Evolutionary conservation across 768 basidiomycete species (phyloP), one percentile per base, ranked within the genome.

Genomic region (Mycena indigotica): DNA sequence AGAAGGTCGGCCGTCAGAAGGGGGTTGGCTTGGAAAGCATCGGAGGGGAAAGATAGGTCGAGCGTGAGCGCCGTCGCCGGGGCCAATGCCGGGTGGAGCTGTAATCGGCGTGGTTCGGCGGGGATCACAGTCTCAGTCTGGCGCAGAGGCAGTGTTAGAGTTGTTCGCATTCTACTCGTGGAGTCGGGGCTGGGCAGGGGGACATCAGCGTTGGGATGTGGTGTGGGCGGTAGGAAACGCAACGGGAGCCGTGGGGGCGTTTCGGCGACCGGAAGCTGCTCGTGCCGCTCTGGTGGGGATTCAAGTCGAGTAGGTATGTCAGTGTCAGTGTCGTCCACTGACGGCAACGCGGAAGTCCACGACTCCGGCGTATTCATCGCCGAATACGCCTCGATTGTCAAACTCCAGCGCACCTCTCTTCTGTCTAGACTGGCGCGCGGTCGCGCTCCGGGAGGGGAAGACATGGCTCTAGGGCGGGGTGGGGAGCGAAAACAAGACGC

Each of bases 1-100:
- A 61, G 56, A 12, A 61, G 52, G 6, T 29, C 10, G 8, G 38
- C 5, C 15, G 56, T 57, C 1, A 61, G 40, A 19, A 53, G 60
- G 0, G 52, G 56, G 35, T 61, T 61, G n/a, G 48, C n/a, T 13
- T 52, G 60, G 49, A 45, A 45, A 10, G 44, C 44, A 45, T 6
- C 44, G 16, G 44, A 45, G 44, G 44, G 44, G 44, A 45, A 45
- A 10, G 44, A 45, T 6, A 45, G 23, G 23, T 45, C 44, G 16
- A 45, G 44, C 23, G 10, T 6, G 8, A 45, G 44, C 12, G 44
- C 8, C 10, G 12, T 6, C 6, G 44, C 44, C 13, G 44, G 44
- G 23, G 48, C 48, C 2, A 61, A 49, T 21, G 19, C 29, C 0
- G 25, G 24, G 49, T 61, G 51, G 1, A 61, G 15, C 28, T 57